Evolutionary conservation across 306 rosid genomes (phyloP).

Genomic region (Casuarina equisetifolia): DNA sequence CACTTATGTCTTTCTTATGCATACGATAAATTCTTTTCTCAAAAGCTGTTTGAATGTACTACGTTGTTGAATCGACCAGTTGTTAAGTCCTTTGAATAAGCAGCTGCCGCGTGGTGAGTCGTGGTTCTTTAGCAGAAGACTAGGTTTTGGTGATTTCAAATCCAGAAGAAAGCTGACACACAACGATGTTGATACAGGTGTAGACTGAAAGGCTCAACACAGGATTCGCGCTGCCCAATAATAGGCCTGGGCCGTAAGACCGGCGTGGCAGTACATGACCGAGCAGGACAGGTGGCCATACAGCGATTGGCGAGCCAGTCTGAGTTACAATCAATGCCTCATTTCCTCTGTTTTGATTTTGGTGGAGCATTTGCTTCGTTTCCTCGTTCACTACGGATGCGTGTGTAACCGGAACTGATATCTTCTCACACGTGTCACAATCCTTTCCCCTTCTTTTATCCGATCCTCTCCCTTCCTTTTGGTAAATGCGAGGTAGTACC

Average conservation of each 20-base stretch:
- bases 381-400: slow-evolving; percentile 40
- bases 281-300: slow-evolving; percentile 37
- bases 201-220: neutral
- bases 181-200: neutral
- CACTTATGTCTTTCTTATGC: slow-evolving; percentile 32
- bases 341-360: neutral
- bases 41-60: neutral
- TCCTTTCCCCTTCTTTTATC: slow-evolving; percentile 47
- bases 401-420: slow-evolving; percentile 51
- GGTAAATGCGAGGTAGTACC: slow-evolving; percentile 9
- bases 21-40: slow-evolving; percentile 22
- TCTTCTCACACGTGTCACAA: slow-evolving; percentile 62
- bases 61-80: neutral
- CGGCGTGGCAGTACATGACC: slow-evolving; percentile 6
- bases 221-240: neutral
- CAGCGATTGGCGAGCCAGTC: slow-evolving; percentile 31
- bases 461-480: neutral
- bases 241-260: neutral
- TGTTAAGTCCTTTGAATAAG: neutral
- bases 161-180: neutral
- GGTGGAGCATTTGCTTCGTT: neutral
- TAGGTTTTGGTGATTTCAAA: too few species aligned
- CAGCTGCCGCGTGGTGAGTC: neutral
- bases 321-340: slow-evolving; percentile 28
- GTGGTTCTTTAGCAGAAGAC: too few species aligned